phyloP scores from a whole-genome alignment of 192 early-diverging fungal species.

The Coemansia erecta region DNA sequence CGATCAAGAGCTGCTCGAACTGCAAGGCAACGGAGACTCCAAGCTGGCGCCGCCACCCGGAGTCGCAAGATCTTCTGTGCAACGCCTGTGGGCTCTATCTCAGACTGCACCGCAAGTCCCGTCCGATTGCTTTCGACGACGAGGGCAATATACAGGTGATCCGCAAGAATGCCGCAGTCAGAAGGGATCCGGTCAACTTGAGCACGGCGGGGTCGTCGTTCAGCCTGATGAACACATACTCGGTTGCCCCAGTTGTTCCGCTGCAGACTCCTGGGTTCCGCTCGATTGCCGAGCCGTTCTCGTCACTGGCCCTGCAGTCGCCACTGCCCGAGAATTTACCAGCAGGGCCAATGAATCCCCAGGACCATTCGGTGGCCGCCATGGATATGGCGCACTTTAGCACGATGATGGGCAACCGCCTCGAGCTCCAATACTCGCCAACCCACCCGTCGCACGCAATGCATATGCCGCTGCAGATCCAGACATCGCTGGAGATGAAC shows the following conservation, averaged over 20 bases:
- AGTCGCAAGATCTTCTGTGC: constrained; percentile 61
- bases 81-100: constrained; percentile 63
- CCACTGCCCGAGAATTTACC: not conserved
- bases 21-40: constrained; percentile 60
- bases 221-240: not conserved
- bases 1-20: constrained; percentile 56
- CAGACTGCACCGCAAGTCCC: constrained; percentile 33
- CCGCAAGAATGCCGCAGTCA: constrained; percentile 45
- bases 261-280: constrained; percentile 1
- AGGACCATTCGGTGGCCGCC: no score
- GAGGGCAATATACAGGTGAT: constrained; percentile 43
- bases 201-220: not conserved
- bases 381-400: no score
- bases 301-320: constrained; percentile 6
- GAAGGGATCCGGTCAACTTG: constrained; percentile 46
- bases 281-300: not conserved
- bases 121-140: constrained; percentile 39
- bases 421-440: no score
- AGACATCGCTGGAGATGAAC: no score
- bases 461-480: no score
- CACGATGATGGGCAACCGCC: no score
- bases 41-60: constrained; percentile 65
- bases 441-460: no score
- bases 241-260: not conserved
- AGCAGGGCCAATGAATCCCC: no score